Percentiles rank a stretch among this genome's conserved stretches.
phyloP scores from a whole-genome alignment of 306 rosid genomes.

The Vigna nakashimae region DNA sequence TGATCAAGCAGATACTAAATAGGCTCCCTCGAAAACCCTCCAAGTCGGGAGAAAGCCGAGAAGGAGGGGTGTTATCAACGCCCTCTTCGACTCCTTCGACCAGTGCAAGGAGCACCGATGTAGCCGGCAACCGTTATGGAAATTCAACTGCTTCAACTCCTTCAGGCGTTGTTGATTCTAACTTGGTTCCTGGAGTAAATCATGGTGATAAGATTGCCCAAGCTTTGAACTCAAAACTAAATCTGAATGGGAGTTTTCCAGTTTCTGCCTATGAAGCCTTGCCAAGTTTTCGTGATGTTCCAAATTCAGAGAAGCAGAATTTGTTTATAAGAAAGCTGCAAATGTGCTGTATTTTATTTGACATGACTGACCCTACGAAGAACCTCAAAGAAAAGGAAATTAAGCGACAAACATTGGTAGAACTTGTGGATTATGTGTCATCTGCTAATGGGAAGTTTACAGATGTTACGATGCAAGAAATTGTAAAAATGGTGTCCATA shows the following conservation, averaged over 20 bases:
- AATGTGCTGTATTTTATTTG: conserved; percentile 83
- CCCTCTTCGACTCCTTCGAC: conserved; percentile 70
- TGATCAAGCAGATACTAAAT: conserved; percentile 92
- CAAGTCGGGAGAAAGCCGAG: conserved; percentile 76
- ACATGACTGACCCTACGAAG: conserved; percentile 82
- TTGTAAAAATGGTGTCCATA: conserved; percentile 74
- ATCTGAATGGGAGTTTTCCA: conserved; percentile 70
- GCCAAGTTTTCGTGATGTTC: conserved; percentile 87
- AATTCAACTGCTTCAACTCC: conserved; percentile 56
- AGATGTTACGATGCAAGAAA: conserved; percentile 81
- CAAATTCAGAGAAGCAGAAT: conserved; percentile 85
- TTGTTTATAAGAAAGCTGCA: conserved; percentile 82
- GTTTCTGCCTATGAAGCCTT: conserved; percentile 72
- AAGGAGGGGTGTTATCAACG: conserved; percentile 77
- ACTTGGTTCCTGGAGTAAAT: conserved; percentile 62
- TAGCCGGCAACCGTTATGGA: conserved; percentile 55
- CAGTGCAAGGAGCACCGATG: conserved; percentile 61
- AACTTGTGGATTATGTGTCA: conserved; percentile 92
- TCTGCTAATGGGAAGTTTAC: conserved; percentile 81
- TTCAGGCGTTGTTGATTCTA: conserved; percentile 53
- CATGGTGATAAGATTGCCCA: conserved; percentile 63
- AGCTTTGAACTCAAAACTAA: conserved; percentile 69
- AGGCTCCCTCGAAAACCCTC: conserved; percentile 90
- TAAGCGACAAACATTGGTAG: conserved; percentile 87
- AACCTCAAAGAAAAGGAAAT: conserved; percentile 83